A percentile compares a stretch with the other conserved stretches of the same genome.
Conservation (phyloP, 2,329 filamentous ascomycete species). For the Aspergillus tanneri region DNA sequence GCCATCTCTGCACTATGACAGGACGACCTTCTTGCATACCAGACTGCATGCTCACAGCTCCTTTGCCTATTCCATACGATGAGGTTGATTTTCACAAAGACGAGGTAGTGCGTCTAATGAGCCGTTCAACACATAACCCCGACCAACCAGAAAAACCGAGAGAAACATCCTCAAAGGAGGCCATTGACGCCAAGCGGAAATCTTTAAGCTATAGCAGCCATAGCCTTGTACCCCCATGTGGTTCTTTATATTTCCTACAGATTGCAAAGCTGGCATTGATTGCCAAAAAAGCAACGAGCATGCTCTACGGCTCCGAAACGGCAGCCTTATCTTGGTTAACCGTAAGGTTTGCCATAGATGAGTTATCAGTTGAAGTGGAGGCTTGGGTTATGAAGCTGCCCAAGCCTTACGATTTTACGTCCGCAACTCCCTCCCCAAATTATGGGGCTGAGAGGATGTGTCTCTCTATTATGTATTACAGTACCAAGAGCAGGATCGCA, state of each 20-base stretch:
- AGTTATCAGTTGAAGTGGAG: slow-evolving; percentile 39
- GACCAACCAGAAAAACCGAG: slow-evolving; percentile 24
- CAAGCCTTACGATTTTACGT: slow-evolving; percentile 41
- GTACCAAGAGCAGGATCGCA: slow-evolving; percentile 44
- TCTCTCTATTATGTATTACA: slow-evolving; percentile 46
- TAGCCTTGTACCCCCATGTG: slow-evolving; percentile 31
- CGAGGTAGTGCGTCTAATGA: slow-evolving; percentile 29
- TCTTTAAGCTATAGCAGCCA: slow-evolving; percentile 14
- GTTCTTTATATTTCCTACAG: slow-evolving; percentile 44
- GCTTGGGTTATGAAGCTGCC: slow-evolving; percentile 43
- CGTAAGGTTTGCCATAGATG: slow-evolving; percentile 39
- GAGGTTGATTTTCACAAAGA: slow-evolving; percentile 42
- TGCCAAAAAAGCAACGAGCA: slow-evolving; percentile 38
- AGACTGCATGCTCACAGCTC: slow-evolving; percentile 44
- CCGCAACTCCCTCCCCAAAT: slow-evolving; percentile 36
- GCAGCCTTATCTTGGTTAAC: slow-evolving; percentile 38
- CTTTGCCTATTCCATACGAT: slow-evolving; percentile 43
- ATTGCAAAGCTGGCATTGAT: slow-evolving; percentile 38
- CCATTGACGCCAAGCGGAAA: slow-evolving; percentile 18
- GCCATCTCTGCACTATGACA: slow-evolving; percentile 44
- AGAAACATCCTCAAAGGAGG: slow-evolving; percentile 21
- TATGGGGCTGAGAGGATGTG: slow-evolving; percentile 38
- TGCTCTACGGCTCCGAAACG: slow-evolving; percentile 42
- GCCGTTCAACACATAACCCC: slow-evolving; percentile 23
- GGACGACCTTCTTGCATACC: slow-evolving; percentile 46